phyloP scores from a whole-genome alignment of 176 grass and related monocot genomes.

The Carex littledalei region DNA sequence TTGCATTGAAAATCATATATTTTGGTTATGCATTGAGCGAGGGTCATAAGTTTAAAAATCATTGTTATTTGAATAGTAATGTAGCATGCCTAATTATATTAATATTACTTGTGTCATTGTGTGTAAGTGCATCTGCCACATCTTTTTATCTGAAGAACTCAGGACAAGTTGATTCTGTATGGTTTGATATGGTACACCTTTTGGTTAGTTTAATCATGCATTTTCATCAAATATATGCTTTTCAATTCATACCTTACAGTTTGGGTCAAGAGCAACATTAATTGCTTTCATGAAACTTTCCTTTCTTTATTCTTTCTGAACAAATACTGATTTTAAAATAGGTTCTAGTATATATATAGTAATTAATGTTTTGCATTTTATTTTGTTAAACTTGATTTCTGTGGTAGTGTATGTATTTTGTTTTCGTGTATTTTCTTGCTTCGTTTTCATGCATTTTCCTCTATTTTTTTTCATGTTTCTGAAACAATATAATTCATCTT shows the following conservation, averaged over 20 bases:
- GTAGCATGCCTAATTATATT: not conserved
- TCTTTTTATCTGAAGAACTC: not conserved
- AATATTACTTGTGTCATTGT: not conserved
- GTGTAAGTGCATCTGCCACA: not conserved
- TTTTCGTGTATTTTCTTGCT: not conserved
- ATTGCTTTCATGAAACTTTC: not conserved
- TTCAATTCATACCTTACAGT: not conserved
- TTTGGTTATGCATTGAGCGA: not conserved
- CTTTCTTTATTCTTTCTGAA: not conserved
- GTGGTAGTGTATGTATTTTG: not conserved
- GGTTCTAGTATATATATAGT: not conserved
- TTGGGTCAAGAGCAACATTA: not conserved
- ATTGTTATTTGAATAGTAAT: not conserved
- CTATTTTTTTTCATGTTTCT: not conserved
- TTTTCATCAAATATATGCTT: not conserved
- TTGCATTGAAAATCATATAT: not conserved
- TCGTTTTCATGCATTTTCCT: not conserved
- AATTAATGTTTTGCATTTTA: not conserved
- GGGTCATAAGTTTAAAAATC: not conserved
- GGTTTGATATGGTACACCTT: not conserved
- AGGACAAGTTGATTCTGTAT: not conserved
- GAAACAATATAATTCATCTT: not conserved
- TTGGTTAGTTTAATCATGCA: not conserved
- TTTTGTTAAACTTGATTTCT: not conserved
- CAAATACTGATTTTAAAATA: not conserved